Evolutionary conservation across 306 rosid species (phyloP), one percentile per base, ranked within the genome.

Genomic region (Gastrolobium villosum): DNA sequence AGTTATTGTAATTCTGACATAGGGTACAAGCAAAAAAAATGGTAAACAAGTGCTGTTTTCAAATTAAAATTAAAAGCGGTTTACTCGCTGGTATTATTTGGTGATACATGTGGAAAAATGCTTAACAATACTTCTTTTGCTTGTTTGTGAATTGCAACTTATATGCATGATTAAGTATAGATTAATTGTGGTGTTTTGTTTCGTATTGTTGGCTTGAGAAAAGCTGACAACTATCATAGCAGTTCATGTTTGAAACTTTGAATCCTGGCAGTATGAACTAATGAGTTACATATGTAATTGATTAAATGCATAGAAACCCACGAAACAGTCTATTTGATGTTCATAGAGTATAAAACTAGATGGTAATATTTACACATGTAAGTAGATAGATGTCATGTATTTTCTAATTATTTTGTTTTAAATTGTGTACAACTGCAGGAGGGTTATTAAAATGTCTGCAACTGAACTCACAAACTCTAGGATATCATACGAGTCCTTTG

Each of bases 401-500:
- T 63, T 72, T 67, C 13, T 75, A 39, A 72, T 64, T 54, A 20
- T 10, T 54, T 70, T 62, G 63, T 65, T 63, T 82, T 36, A n/a
- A 43, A 63, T 79, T 66, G 34, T 54, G 76, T 68, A 15, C 41
- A 43, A 35, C 60, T 86, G 74, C 87, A 89, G 94, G 76, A 72
- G 52, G 68, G 66, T 81, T 64, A 77, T 76, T 79, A 79, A 73
- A 77, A 87, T 92, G 93, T 79, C 92, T 43, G 87, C 89, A 40
- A 83, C 86, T 50, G 65, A 84, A 60, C 41, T 82, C 37, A 73
- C 75, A 11, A 74, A 67, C 50, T 49, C 87, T 5, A 77, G 63
- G 56, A 57, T 79, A 53, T 84, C 93, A 15, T 68, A 74, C 0
- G 83, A 88, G 31, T 87, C 94, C 56, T 77, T 83, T 73, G 79